Evolutionary conservation across 1,284 basidiomycete genomes (phyloP), one percentile per base, ranked within the genome.

Genomic region (Golubevia pallescens): DNA sequence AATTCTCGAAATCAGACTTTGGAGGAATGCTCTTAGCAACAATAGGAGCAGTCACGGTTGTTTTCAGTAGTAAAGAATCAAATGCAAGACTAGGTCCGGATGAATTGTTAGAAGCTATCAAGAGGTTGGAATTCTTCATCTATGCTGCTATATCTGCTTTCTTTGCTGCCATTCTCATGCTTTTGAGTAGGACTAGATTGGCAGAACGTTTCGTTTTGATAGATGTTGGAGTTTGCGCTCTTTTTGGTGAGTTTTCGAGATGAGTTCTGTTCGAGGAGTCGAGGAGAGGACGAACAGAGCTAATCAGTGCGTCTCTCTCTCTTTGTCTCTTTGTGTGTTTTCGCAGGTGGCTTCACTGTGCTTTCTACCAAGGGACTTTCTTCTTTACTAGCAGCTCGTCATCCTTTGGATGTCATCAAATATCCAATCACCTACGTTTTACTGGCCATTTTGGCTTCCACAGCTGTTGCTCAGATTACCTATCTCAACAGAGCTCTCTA

Each of bases 351-450:
- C 3, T 97, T 95, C 85, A 97, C 95, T 0, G 95, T 97, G 0
- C 88, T 99, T 2, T 91, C 93, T 0, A 98, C 96, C 1, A 98
- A 99, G 82, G 95, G 93, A 0, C 87, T 97, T 51, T 95, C 94
- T 13, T 93, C 92, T 0, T 87, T 99, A 34, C 71, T 84, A 34
- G 75, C 78, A 1, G 69, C 69, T 4, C 74, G 74, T 0, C 64
- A 68, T 56, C 63, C 67, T 7, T 67, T 75, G 5, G 70, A 68
- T 6, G 65, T 77, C 28, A 63, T 84, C 65, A 66, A 66, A 21
- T 69, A 81, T 59, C 77, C 75, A 56, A 73, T 86, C 52, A 75
- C 74, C 23, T 84, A 81, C 60, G 62, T 65, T 57, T 66, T 85
- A n/a, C 62, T 81, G 8, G 70, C 92, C 90, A 89, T 93, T 4